Conservation (phyloP, 768 basidiomycete genomes). For the Neoboletus magnificus region DNA sequence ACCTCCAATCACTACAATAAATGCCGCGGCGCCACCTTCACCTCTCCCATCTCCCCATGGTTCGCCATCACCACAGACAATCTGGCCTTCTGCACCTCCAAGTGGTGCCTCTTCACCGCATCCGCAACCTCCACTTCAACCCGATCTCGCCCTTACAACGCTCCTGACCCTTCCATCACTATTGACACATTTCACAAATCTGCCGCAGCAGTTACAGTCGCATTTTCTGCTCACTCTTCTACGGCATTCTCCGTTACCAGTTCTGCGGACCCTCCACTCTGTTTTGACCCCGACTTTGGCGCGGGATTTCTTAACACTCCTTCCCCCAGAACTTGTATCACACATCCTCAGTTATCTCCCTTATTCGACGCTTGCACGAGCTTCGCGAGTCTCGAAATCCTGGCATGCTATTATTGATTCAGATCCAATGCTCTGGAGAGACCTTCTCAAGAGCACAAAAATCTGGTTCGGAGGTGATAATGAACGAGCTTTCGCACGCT, state of each 20-base stretch:
- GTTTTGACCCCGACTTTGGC: constrained; percentile 88
- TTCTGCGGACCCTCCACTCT: constrained; percentile 83
- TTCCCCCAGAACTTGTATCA: constrained; percentile 90
- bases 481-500: constrained; percentile 74
- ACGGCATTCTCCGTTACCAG: constrained; percentile 87
- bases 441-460: constrained; percentile 75
- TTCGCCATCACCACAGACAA: constrained; percentile 70
- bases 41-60: constrained; percentile 84
- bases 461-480: constrained; percentile 89
- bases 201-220: constrained; percentile 84
- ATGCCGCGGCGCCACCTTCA: constrained; percentile 76
- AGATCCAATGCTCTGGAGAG: constrained; percentile 86
- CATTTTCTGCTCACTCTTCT: constrained; percentile 91
- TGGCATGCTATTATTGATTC: constrained; percentile 94
- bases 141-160: constrained; percentile 77
- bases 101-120: constrained; percentile 71
- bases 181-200: constrained; percentile 71
- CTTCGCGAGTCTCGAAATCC: constrained; percentile 81
- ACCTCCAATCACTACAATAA: constrained; percentile 61
- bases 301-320: constrained; percentile 88
- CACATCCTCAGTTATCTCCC: constrained; percentile 85
- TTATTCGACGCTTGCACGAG: constrained; percentile 76
- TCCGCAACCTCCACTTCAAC: constrained; percentile 70
- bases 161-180: constrained; percentile 84
- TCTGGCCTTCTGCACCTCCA: constrained; percentile 82